phyloP scores from a whole-genome alignment of 345 rosid genomes.

The Conringia planisiliqua region DNA sequence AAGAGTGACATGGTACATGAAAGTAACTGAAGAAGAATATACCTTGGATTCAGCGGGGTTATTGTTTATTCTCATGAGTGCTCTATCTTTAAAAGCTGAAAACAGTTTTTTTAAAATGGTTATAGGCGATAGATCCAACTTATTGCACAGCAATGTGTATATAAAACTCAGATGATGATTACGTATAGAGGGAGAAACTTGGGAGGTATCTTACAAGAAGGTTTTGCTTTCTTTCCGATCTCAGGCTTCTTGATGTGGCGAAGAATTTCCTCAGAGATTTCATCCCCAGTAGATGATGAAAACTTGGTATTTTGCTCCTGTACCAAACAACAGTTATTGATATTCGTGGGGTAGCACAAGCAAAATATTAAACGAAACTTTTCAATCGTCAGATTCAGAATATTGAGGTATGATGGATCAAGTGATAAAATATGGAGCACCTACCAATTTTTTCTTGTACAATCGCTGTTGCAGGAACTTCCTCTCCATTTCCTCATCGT shows the following conservation, averaged over 20 bases:
- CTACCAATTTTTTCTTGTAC: slow-evolving; percentile 54
- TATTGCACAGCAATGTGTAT: neutral
- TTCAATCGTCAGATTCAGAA: neutral
- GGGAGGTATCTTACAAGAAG: slow-evolving; percentile 49
- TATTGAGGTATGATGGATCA: neutral
- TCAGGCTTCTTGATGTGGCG: slow-evolving; percentile 76
- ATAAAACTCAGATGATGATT: neutral
- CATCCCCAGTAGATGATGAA: slow-evolving; percentile 54
- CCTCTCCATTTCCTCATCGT: slow-evolving; percentile 79
- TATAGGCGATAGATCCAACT: neutral
- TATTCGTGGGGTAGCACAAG: slow-evolving; percentile 6
- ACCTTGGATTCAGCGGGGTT: slow-evolving; percentile 59
- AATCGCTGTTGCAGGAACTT: slow-evolving; percentile 43
- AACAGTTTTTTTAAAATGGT: neutral
- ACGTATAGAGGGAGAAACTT: slow-evolving; percentile 12
- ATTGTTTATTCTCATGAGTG: slow-evolving; percentile 43
- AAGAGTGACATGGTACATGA: neutral
- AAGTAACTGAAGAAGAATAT: slow-evolving; percentile 31
- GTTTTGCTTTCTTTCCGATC: slow-evolving; percentile 52
- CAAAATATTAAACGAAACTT: neutral
- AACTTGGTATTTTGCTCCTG: slow-evolving; percentile 56
- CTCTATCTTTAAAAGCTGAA: slow-evolving; percentile 52
- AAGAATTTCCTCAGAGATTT: slow-evolving; percentile 58
- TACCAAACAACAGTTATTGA: slow-evolving; percentile 18
- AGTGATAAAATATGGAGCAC: slow-evolving; percentile 31